A percentile compares a stretch with the other conserved stretches of the same genome.
Evolutionary conservation across 2,329 filamentous ascomycete species (phyloP).

Genomic region (Escovopsis sp.): DNA sequence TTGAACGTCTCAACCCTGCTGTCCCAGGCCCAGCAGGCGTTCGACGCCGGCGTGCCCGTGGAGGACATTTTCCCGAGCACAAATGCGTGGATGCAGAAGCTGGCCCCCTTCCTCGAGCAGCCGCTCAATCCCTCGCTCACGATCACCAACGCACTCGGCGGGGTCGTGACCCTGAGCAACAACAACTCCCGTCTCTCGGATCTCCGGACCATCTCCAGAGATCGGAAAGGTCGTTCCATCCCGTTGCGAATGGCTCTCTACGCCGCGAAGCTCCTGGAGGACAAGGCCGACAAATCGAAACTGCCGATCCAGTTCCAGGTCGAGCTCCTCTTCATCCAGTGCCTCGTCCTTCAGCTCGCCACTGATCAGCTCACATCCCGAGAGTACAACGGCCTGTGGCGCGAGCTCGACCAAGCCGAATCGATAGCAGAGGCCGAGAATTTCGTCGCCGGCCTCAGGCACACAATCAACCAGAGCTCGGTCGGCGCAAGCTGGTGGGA

Average conservation of each 20-base stretch:
- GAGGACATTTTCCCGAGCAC: slow-evolving; percentile 47
- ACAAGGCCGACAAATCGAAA: slow-evolving; percentile 22
- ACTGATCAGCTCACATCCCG: slow-evolving; percentile 38
- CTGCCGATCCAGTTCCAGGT: slow-evolving; percentile 28
- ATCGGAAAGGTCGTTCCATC: slow-evolving; percentile 55
- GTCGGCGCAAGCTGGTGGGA: slow-evolving; percentile 24
- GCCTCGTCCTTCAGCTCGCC: slow-evolving; percentile 34
- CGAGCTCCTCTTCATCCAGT: slow-evolving; percentile 37
- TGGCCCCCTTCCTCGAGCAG: slow-evolving; percentile 38
- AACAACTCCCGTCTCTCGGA: slow-evolving; percentile 7
- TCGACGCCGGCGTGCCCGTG: slow-evolving; percentile 13
- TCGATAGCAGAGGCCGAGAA: slow-evolving; percentile 26
- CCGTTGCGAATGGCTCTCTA: slow-evolving; percentile 66
- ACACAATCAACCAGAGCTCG: slow-evolving; percentile 20
- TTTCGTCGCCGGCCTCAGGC: slow-evolving; percentile 26
- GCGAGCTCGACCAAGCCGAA: slow-evolving; percentile 21
- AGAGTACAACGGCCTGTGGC: slow-evolving; percentile 32
- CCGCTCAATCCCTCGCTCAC: slow-evolving; percentile 49
- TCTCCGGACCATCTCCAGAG: slow-evolving; percentile 31
- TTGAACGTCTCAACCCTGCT: slow-evolving; percentile 14
- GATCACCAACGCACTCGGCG: slow-evolving; percentile 58
- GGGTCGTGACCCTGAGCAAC: slow-evolving; percentile 46
- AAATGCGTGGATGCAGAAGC: slow-evolving; percentile 48
- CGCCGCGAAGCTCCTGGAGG: slow-evolving; percentile 40
- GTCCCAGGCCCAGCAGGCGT: slow-evolving; percentile 23